phyloP scores from a whole-genome alignment of 1,284 basidiomycete genomes.

The Papiliotrema terrestris region DNA sequence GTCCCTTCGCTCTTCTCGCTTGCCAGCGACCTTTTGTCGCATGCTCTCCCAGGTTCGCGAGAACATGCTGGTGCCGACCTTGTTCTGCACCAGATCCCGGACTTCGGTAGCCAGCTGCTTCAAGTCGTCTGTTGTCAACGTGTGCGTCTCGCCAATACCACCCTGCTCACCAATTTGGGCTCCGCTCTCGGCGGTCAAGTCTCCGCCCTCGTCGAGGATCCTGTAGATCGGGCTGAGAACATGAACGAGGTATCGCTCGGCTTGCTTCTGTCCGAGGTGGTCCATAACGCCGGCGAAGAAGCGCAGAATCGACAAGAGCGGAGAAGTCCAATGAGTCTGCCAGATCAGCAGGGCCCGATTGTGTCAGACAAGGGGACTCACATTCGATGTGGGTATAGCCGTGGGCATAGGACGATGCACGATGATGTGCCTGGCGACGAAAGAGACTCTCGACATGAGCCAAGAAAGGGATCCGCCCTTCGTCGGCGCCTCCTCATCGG shows the following conservation, averaged over 20 bases:
- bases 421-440: constrained; percentile 61
- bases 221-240: constrained; percentile 84
- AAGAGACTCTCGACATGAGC: constrained; percentile 91
- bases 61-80: constrained; percentile 81
- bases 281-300: constrained; percentile 91
- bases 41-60: constrained; percentile 74
- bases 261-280: constrained; percentile 58
- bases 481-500: constrained; percentile 28
- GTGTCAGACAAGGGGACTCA: constrained; percentile 45
- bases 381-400: constrained; percentile 22
- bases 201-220: constrained; percentile 72
- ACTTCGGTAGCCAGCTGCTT: constrained; percentile 79
- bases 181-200: constrained; percentile 55
- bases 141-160: not conserved
- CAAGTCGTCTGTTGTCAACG: constrained; percentile 63
- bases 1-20: constrained; percentile 70
- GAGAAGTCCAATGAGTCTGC: constrained; percentile 64
- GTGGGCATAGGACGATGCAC: constrained; percentile 44
- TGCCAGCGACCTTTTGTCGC: constrained; percentile 64
- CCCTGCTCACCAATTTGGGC: constrained; percentile 68
- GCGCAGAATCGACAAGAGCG: constrained; percentile 74
- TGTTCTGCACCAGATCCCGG: constrained; percentile 78
- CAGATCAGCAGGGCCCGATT: not conserved
- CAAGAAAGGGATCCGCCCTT: constrained; percentile 70
- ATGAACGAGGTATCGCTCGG: constrained; percentile 73